Base-by-base conservation (phyloP, 2,329 filamentous ascomycete species). In the Neopestalotiopsis clavispora region DNA sequence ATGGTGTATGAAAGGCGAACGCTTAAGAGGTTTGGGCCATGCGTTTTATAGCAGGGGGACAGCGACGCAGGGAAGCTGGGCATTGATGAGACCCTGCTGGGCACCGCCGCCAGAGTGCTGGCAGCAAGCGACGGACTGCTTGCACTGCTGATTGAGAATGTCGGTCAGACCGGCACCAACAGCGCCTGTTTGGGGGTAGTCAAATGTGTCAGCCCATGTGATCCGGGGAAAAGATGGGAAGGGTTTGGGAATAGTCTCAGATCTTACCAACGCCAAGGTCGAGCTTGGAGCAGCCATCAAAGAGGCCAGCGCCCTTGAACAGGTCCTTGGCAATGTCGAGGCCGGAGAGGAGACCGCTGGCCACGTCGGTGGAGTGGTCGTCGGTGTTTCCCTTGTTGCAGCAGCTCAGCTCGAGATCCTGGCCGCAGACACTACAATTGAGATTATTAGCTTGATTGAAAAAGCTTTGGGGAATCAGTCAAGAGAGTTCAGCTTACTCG, bases 71-170 rank as follows among this genome's bases (percentile, higher is more conserved):
- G 75, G 76, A 56, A 78, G 74, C 49, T 74, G 75, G 60, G 77
- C 70, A 68, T 78, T 78, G 75, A 78, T 66, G 62, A 78, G 72
- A 62, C 74, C 77, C 2, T 75, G 70, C 73, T 65, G 40, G 42
- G 17, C 4, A 13, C 12, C 17, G 40, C 45, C 45, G 20, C 12
- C 62, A 32, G 62, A 32, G 74, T 75, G 69, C 73, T 78, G 76
- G 74, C 77, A 78, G 74, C 75, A 78, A 67, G 75, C 76, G 59
- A 72, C 75, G 40, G 71, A 75, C 72, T 78, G 76, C 72, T 74
- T 75, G 76, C 76, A 78, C 69, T 76, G 73, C 68, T 56, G 71
- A 61, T 78, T 71, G 56, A 78, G 72, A 40, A 78, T 40, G 68
- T 78, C 76, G 30, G 65, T 42, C 1, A 78, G 58, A 66, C 75